Conservation (phyloP, 2,329 filamentous ascomycete genomes). For the Pezizomycotina sp. region DNA sequence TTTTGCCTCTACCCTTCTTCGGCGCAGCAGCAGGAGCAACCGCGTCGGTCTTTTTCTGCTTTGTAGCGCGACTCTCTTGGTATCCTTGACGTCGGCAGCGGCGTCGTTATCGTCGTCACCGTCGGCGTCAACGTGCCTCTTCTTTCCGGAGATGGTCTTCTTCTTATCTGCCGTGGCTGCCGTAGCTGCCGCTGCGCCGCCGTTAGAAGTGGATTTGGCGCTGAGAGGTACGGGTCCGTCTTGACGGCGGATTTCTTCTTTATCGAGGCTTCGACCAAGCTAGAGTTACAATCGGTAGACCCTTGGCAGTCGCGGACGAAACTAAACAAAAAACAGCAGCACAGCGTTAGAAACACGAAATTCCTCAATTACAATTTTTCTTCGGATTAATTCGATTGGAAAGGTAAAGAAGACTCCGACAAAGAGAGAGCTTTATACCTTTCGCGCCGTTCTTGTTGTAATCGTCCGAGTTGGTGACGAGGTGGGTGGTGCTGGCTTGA, state of each 20-base stretch:
- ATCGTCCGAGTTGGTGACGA: constrained; percentile 41
- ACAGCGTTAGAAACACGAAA: too few relatives aligned
- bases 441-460: constrained; percentile 37
- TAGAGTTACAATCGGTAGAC: constrained; percentile 8
- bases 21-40: constrained; percentile 7
- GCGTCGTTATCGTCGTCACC: constrained; percentile 16
- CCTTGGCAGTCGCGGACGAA: constrained; percentile 4
- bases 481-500: constrained; percentile 40
- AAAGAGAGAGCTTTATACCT: constrained; percentile 22
- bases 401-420: neutral
- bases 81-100: constrained; percentile 16
- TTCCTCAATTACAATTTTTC: too few relatives aligned
- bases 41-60: constrained; percentile 6
- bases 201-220: constrained; percentile 20
- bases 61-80: constrained; percentile 4
- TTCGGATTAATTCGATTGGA: constrained; percentile 1
- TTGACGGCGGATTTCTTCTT: too few relatives aligned
- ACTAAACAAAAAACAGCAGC: constrained; percentile 1
- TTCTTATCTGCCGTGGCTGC: constrained; percentile 12
- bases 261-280: constrained; percentile 6
- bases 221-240: constrained; percentile 27
- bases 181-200: constrained; percentile 18
- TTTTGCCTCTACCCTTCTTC: constrained; percentile 18
- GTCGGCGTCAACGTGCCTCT: constrained; percentile 19
- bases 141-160: constrained; percentile 17